Percentiles rank a stretch among this genome's conserved stretches.
phyloP scores from a whole-genome alignment of 2,329 filamentous ascomycete species.

The Knoxdaviesia proteae region DNA sequence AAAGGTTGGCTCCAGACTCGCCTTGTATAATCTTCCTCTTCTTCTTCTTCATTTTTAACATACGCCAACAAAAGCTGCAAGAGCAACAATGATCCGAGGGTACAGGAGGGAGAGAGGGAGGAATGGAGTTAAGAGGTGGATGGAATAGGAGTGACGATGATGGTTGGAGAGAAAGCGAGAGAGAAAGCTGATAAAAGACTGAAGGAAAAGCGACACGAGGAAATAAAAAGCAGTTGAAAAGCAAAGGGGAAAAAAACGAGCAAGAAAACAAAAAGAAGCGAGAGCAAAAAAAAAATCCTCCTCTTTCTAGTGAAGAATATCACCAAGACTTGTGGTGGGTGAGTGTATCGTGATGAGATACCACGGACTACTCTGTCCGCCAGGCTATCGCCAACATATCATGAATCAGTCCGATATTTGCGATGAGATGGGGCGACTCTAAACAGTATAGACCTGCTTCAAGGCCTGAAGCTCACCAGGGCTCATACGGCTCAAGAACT shows the following conservation, averaged over 20 bases:
- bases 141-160: neutral
- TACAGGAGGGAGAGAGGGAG: neutral
- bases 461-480: conserved; percentile 28
- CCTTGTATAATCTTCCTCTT: neutral
- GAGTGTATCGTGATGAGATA: neutral
- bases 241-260: neutral
- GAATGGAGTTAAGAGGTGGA: neutral
- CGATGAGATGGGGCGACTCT: conserved; percentile 1
- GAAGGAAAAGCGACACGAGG: conserved; percentile 2
- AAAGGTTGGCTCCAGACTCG: too few species aligned
- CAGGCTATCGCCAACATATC: neutral
- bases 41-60: neutral
- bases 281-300: neutral
- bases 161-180: neutral
- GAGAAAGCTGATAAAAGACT: neutral
- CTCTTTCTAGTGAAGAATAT: neutral
- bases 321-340: neutral
- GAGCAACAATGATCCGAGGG: neutral
- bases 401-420: neutral
- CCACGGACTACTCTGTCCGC: neutral
- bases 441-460: conserved; percentile 24
- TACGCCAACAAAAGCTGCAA: neutral
- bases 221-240: neutral
- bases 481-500: conserved; percentile 30
- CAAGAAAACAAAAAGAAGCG: neutral